These are phyloP conservation scores for Chlamydomonas reinhardtii DNA, from an alignment of 163 green algal species.

Conservation along the genomic window DNA sequence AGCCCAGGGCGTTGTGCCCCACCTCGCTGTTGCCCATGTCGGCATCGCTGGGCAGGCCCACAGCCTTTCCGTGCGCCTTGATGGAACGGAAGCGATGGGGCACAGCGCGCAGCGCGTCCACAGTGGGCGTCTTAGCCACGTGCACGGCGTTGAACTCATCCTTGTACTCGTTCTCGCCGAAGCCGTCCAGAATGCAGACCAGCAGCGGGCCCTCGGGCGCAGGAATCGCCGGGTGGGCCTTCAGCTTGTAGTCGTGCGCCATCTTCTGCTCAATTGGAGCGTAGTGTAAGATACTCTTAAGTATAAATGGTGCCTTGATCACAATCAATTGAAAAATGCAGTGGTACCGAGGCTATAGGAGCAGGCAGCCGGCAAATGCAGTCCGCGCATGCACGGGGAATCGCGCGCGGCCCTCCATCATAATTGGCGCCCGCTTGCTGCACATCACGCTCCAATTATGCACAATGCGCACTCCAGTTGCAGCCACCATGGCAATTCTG, in stretches of 20 bases:
- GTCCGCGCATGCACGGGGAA: neutral
- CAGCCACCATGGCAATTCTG: too few relatives aligned
- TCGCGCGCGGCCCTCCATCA: too few relatives aligned
- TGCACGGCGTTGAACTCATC: conserved; percentile 85
- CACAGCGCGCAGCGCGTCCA: conserved; percentile 74
- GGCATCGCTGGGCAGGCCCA: conserved; percentile 92
- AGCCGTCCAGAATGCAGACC: conserved; percentile 94
- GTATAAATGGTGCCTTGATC: neutral
- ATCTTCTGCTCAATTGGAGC: conserved; percentile 45
- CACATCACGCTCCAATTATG: neutral
- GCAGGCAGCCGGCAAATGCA: neutral
- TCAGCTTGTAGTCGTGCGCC: conserved; percentile 67
- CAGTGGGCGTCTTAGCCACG: conserved; percentile 76
- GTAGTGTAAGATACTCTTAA: neutral
- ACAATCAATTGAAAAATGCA: neutral
- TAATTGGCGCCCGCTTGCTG: neutral
- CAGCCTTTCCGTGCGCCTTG: conserved; percentile 91
- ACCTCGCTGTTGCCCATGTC: conserved; percentile 95
- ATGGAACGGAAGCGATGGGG: conserved; percentile 68
- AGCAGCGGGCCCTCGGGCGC: conserved; percentile 82
- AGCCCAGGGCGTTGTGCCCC: conserved; percentile 94
- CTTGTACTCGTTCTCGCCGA: conserved; percentile 85
- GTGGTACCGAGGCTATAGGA: neutral
- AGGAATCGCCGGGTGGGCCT: conserved; percentile 80
- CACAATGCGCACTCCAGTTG: too few relatives aligned